phyloP scores from a whole-genome alignment of 805 yeast genomes.

The Tetrapisispora nanseiensis region DNA sequence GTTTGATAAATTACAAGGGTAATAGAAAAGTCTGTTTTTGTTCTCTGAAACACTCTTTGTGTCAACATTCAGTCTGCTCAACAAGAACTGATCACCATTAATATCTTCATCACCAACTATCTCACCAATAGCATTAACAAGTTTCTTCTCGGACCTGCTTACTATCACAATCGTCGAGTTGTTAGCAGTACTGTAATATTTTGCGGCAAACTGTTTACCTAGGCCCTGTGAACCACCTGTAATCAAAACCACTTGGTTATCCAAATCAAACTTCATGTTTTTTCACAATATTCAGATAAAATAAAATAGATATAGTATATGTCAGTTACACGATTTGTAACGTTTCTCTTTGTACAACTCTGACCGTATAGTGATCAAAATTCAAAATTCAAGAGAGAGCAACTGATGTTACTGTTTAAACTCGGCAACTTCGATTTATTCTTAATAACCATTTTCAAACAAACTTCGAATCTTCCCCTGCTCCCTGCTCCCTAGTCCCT shows the following conservation, averaged over 20 bases:
- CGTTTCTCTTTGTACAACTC: no score
- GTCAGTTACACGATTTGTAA: no score
- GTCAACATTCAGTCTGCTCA: not conserved
- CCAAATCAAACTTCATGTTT: slow-evolving; percentile 27
- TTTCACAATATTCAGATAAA: no score
- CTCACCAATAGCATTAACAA: slow-evolving; percentile 39
- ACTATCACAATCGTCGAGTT: slow-evolving; percentile 65
- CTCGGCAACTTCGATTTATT: no score
- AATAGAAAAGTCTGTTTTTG: slow-evolving; percentile 27
- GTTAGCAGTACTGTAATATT: slow-evolving; percentile 33
- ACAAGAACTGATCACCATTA: not conserved
- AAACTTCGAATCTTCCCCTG: no score
- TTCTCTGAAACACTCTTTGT: not conserved
- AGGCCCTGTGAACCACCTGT: slow-evolving; percentile 94
- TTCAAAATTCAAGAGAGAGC: no score
- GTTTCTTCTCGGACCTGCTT: slow-evolving; percentile 61
- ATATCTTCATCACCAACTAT: slow-evolving; percentile 24
- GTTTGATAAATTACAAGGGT: slow-evolving; percentile 55
- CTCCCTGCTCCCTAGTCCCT: no score
- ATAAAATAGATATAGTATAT: no score
- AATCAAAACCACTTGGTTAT: slow-evolving; percentile 54
- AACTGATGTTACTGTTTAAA: no score
- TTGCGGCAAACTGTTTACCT: slow-evolving; percentile 67
- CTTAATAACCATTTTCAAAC: no score
- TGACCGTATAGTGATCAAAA: no score